These are phyloP conservation scores for Trichosporon inkin DNA, from an alignment of 1,284 basidiomycete genomes.

Conservation along the genomic window DNA sequence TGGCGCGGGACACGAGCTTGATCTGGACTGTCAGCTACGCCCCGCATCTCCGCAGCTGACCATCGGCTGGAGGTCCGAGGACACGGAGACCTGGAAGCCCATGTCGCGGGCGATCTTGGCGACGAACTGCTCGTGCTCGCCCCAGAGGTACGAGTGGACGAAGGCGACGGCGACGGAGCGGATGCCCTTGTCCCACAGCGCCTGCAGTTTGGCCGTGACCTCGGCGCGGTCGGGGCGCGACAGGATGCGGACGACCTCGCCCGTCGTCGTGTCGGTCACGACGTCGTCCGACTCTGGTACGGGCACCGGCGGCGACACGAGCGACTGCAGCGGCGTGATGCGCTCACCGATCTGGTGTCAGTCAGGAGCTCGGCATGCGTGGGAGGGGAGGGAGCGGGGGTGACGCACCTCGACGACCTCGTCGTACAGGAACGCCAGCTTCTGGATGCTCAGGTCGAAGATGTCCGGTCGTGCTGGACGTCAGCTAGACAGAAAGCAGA, in stretches of 20 bases:
- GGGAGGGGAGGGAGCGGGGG: conserved; percentile 1
- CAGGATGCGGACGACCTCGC: conserved; percentile 83
- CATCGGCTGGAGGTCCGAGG: conserved; percentile 39
- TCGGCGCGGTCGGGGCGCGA: conserved; percentile 54
- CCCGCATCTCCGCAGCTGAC: too few relatives aligned
- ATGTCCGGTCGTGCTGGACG: conserved; percentile 62
- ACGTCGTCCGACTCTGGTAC: conserved; percentile 25
- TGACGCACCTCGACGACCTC: conserved; percentile 68
- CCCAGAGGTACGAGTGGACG: conserved; percentile 39
- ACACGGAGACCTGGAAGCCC: conserved; percentile 41
- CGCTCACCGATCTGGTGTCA: conserved; percentile 64
- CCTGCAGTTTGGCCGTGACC: conserved; percentile 33
- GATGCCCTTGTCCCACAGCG: conserved; percentile 34
- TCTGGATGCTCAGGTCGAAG: conserved; percentile 80
- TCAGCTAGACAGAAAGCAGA: background rate
- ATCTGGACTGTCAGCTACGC: conserved; percentile 28
- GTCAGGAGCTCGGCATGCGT: background rate
- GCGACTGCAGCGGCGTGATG: conserved; percentile 65
- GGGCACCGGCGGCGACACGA: conserved; percentile 26
- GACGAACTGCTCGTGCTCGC: conserved; percentile 37
- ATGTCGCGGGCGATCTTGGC: conserved; percentile 34
- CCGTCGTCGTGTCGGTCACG: conserved; percentile 47
- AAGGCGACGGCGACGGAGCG: conserved; percentile 35
- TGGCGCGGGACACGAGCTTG: conserved; percentile 53
- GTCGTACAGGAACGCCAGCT: conserved; percentile 73